Percentiles rank a stretch among this genome's conserved stretches.
phyloP scores from a whole-genome alignment of 75 land plant genomes.

The Isoetes taiwanensis region DNA sequence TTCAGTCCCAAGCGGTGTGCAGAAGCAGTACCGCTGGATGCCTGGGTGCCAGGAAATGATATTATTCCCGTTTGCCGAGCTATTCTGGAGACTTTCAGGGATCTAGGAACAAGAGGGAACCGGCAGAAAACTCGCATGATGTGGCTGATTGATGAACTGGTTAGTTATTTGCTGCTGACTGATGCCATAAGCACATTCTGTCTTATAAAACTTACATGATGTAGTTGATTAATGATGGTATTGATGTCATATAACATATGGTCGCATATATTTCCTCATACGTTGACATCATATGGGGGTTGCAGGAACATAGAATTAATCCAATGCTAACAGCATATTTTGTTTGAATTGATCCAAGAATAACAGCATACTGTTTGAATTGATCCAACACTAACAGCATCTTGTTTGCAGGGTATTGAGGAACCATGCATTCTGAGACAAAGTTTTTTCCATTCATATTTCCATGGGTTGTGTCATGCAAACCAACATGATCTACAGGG shows the following conservation, averaged over 20 bases:
- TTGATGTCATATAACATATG: no score
- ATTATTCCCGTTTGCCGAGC: conserved; percentile 56
- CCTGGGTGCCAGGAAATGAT: conserved; percentile 83
- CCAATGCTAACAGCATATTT: no score
- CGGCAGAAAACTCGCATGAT: conserved; percentile 93
- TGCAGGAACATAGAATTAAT: no score
- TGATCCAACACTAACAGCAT: no score
- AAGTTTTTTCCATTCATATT: conserved; percentile 19
- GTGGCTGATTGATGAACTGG: conserved; percentile 99
- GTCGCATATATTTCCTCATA: no score
- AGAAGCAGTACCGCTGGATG: conserved; percentile 87
- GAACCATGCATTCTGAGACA: conserved; percentile 11
- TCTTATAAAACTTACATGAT: no score
- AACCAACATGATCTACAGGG: conserved; percentile 18
- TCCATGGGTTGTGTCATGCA: conserved; percentile 24
- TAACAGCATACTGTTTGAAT: no score
- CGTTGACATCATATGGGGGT: no score
- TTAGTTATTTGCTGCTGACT: conserved; percentile 22
- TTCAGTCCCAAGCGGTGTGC: conserved; percentile 88
- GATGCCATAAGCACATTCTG: no score
- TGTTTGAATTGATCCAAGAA: no score
- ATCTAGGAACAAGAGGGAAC: conserved; percentile 79
- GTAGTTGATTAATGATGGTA: no score
- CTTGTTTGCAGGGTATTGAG: no score
- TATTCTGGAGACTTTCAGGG: conserved; percentile 72